Base-by-base conservation (phyloP, 2,329 filamentous ascomycete species). In the Lachnellula subtilissima region DNA sequence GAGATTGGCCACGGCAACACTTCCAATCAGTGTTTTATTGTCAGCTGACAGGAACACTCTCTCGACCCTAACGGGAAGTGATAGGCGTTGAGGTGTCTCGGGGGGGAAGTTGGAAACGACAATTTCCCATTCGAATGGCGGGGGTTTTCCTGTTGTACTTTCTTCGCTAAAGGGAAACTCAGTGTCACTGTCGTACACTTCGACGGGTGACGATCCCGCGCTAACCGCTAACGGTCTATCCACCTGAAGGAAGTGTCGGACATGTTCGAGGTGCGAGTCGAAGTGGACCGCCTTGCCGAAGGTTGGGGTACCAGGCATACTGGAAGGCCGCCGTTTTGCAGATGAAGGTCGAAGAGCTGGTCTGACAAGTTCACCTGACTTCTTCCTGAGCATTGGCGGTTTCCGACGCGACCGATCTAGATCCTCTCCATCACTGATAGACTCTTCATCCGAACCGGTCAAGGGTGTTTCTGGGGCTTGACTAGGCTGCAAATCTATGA, bases 221-320 rank as follows among this genome's bases (percentile, higher is more conserved):
- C 93, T 97, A 70, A 99, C 94, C 50, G 94, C 94, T n/a, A 96
- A 85, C 2, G 94, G 94, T 55, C 90, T 85, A 69, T 99, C 94
- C 6, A 97, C 87, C 70, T 97, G 91, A 22, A 97, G 78, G 72
- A 99, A 99, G 71, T 97, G 94, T 35, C 94, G 85, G 40, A 97
- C 93, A 66, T 97, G 93, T 74, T 97, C 94, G 40, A 97, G 84
- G 69, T 96, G 90, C 25, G 93, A 90, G 73, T 97, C 94, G 70
- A 99, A 99, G 73, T 99, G 94, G n/a, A 99, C 94, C 12, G 89
- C 91, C 73, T 99, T 99, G 64, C 88, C 88, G 70, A 93, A 97
- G 8, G 93, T 94, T 0, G 94, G 94, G 0, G 94, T 99, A 53
- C 94, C 94, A 8, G 94, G 94, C 90, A 97, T 96, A 75, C 93